These are phyloP conservation scores for Astrephomene gubernaculifera DNA, from an alignment of 139 green algal species.

Conservation along the genomic window DNA sequence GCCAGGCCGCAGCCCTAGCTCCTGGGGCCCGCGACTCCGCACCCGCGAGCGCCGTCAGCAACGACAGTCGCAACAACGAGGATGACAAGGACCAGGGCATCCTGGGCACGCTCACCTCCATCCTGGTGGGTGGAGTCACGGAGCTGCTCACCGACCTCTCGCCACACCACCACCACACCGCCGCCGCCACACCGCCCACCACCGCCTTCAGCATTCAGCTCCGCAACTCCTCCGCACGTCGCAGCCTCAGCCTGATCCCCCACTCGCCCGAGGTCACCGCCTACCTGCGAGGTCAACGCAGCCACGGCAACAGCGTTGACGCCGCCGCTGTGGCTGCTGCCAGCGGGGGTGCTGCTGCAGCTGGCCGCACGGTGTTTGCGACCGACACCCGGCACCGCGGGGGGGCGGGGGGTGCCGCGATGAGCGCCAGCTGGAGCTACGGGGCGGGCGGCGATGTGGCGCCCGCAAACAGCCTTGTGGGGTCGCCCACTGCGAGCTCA, in stretches of 20 bases:
- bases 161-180: not conserved
- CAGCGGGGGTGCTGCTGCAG: too few species aligned
- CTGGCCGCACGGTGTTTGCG: too few species aligned
- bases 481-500: conserved; percentile 5
- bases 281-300: too few species aligned
- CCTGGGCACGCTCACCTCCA: conserved; percentile 15
- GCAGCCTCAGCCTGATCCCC: too few species aligned
- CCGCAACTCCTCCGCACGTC: not conserved
- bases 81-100: not conserved
- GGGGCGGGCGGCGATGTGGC: not conserved
- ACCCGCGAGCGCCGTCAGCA: not conserved
- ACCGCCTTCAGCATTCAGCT: too few species aligned
- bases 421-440: not conserved
- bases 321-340: not conserved
- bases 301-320: not conserved
- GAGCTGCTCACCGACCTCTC: conserved; percentile 24
- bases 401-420: not conserved
- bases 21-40: not conserved
- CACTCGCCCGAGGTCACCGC: conserved; percentile 7
- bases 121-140: conserved; percentile 13
- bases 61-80: not conserved
- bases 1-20: not conserved
- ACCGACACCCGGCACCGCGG: too few species aligned
- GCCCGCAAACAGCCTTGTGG: conserved; percentile 36
- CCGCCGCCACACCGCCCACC: not conserved